Percentiles rank a stretch among this genome's conserved stretches.
Conservation (phyloP, 1,284 basidiomycete genomes). For the Acaromyces ingoldii region DNA sequence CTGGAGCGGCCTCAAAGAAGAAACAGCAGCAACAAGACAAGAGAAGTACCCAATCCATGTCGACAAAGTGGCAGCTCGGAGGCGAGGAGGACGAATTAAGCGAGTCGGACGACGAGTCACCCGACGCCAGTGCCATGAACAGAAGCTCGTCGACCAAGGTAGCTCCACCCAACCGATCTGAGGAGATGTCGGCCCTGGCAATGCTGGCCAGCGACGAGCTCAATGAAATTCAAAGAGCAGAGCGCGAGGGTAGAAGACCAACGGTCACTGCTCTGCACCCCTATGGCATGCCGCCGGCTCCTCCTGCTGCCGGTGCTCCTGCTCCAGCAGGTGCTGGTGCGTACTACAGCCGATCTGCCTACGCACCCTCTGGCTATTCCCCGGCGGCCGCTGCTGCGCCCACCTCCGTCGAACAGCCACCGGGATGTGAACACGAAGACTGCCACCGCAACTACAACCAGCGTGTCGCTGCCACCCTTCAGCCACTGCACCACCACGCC, state of each 20-base stretch:
- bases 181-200: conserved; percentile 48
- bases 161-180: conserved; percentile 13
- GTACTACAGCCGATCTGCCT: not conserved
- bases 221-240: conserved; percentile 39
- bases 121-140: not conserved
- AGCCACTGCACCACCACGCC: conserved; percentile 10
- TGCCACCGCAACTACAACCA: conserved; percentile 43
- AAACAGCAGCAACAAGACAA: no score
- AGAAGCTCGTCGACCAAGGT: not conserved
- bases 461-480: conserved; percentile 31
- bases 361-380: conserved; percentile 3
- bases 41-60: not conserved
- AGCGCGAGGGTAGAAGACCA: conserved; percentile 27
- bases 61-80: conserved; percentile 14
- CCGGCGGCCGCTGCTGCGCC: not conserved
- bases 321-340: not conserved
- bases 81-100: conserved; percentile 31
- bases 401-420: conserved; percentile 12
- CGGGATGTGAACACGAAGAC: conserved; percentile 40
- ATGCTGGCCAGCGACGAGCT: conserved; percentile 47
- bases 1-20: not conserved
- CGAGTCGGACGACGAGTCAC: conserved; percentile 27
- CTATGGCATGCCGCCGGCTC: not conserved
- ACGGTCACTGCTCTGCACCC: not conserved
- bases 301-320: not conserved